Conservation (phyloP, 2,329 filamentous ascomycete genomes). For the Arthroderma uncinatum region DNA sequence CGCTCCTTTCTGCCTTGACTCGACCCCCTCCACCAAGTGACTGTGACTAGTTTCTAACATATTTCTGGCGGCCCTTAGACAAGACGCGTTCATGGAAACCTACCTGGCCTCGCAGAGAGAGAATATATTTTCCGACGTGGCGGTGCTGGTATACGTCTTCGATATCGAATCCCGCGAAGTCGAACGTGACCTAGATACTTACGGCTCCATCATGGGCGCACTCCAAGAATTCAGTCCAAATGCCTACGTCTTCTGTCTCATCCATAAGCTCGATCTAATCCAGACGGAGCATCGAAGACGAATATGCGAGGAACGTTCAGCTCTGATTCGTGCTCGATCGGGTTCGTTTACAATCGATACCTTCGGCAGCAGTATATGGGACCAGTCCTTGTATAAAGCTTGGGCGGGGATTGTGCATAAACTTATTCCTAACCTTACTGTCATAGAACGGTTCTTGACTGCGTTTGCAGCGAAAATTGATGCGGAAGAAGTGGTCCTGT, state of each 20-base stretch:
- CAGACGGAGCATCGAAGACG: conserved; percentile 65
- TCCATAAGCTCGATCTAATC: conserved; percentile 98
- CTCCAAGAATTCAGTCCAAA: conserved; percentile 70
- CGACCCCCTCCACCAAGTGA: background rate
- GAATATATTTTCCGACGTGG: conserved; percentile 93
- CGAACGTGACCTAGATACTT: conserved; percentile 83
- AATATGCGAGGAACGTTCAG: conserved; percentile 74
- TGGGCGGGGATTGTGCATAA: conserved; percentile 98
- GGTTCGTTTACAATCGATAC: conserved; percentile 65
- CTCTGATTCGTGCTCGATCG: conserved; percentile 65
- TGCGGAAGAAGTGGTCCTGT: conserved; percentile 86
- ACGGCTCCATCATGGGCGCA: conserved; percentile 79
- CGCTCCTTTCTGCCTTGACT: conserved; percentile 22
- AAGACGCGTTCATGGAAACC: conserved; percentile 98
- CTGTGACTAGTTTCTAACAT: background rate
- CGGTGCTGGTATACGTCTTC: conserved; percentile 97
- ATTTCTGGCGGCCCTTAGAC: conserved; percentile 41
- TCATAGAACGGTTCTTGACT: conserved; percentile 76
- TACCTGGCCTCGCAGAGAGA: conserved; percentile 91
- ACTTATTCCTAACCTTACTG: conserved; percentile 81
- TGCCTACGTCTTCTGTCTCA: conserved; percentile 83
- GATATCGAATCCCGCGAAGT: conserved; percentile 95
- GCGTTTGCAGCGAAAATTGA: conserved; percentile 76
- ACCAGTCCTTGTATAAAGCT: conserved; percentile 93
- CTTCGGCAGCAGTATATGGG: conserved; percentile 96